Base-by-base conservation (phyloP, 495 filamentous ascomycete species). In the Penicillium flavigenum region DNA sequence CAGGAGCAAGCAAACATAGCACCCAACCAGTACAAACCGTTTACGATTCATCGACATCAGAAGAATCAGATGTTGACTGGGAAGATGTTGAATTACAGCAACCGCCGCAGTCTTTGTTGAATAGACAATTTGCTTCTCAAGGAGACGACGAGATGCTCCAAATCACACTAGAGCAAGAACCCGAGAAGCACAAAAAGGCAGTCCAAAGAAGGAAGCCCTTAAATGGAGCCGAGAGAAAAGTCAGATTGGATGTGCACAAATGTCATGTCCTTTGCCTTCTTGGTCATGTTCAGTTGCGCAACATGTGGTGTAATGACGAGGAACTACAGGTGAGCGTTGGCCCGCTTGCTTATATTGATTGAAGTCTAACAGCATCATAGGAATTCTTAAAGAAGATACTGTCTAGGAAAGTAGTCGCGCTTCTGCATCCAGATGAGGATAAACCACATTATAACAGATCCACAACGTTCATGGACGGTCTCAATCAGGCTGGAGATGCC, bases 291-390 rank as follows among this genome's bases (percentile, higher is more conserved):
- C 79, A 86, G 59, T 71, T 82, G 24, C 83, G 92, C 41, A 98
- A 96, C 66, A 70, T 76, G 51, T 98, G 93, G 93, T 98, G 92
- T 67, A 96, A 96, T 69, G 85, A 94, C 68, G 59, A 76, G 14
- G 68, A 76, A 57, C 76, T 87, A 38, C 87, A 94, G 72, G 81
- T 83, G 62, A 41, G 68, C 60, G 27, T 52, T 29, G 43, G 29
- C 32, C 34, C 60, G 19, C 14, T 42, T 46, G 9, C 50, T 9
- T n/a, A 44, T 36, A 29, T 45, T 5, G 1, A 31, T 27, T 12
- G 12, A 4, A 11, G 1, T 34, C 57, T 65, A 43, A 65, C 16
- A 50, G 44, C 19, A 38, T 8, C 47, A 41, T 59, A 85, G 68
- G 71, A 70, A 34, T 76, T 74, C 19, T 65, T 96, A 20, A 85